Conservation (phyloP, 805 yeast species). For the Kodamaea jinghongensis region DNA sequence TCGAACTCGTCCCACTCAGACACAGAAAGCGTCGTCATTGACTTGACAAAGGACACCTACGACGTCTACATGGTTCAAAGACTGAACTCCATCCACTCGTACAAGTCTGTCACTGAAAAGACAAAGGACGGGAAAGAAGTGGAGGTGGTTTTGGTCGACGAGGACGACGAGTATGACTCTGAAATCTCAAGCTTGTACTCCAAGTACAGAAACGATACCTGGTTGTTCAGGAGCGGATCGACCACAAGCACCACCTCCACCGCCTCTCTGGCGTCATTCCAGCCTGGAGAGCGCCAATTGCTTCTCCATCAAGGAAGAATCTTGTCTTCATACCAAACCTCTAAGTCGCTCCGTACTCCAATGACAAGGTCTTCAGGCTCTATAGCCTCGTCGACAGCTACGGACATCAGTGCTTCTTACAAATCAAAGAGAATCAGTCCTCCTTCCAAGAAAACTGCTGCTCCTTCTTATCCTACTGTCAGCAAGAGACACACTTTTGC, state of each 20-base stretch:
- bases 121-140: slow-evolving; percentile 37
- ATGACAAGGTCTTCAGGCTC: slow-evolving; percentile 8
- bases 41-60: slow-evolving; percentile 40
- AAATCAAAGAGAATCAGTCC: slow-evolving; percentile 5
- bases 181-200: slow-evolving; percentile 43
- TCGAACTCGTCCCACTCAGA: slow-evolving; percentile 30
- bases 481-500: slow-evolving; percentile 12
- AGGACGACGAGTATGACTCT: slow-evolving; percentile 26
- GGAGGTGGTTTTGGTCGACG: slow-evolving; percentile 44
- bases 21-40: slow-evolving; percentile 38
- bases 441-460: slow-evolving; percentile 1
- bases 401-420: slow-evolving; percentile 7
- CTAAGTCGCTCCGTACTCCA: slow-evolving; percentile 1
- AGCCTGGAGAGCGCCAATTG: slow-evolving; percentile 18
- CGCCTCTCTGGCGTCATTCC: slow-evolving; percentile 7
- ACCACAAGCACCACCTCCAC: slow-evolving; percentile 17
- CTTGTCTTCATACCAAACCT: neutral
- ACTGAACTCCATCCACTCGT: slow-evolving; percentile 33
- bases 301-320: slow-evolving; percentile 5
- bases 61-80: slow-evolving; percentile 37
- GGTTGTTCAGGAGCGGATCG: slow-evolving; percentile 27
- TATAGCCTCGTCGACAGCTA: neutral
- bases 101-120: slow-evolving; percentile 39
- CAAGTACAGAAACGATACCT: slow-evolving; percentile 28
- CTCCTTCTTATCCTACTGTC: slow-evolving; percentile 4